Evolutionary conservation across 2,329 filamentous ascomycete species (phyloP), one percentile per base, ranked within the genome.

Genomic region (Westerdykella aurantiaca): DNA sequence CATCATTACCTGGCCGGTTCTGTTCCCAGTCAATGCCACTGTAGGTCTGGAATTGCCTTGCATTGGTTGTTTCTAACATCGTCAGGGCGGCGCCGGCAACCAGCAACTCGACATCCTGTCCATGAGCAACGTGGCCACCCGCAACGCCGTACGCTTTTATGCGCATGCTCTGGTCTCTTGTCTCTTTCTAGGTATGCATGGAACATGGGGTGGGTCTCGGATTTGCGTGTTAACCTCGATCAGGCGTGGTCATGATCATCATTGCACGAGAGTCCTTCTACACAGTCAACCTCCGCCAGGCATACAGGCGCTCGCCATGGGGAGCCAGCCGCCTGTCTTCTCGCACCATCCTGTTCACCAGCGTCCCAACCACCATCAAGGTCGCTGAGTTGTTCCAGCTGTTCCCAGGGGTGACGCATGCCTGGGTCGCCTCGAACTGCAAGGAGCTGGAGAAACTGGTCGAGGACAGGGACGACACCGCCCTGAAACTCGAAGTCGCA

Each of bases 271-370:
- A 76, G 51, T 69, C 69, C 9, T 64, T 76, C 52, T 72, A 63
- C 44, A 61, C 70, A n/a, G 68, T 75, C 51, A 73, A 73, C 37
- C 58, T 73, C 5, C 68, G 73, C 31, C 72, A 75, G 53, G 72
- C 72, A 13, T 73, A 71, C 48, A 68, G 72, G 17, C 58, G 72
- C 10, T 70, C 70, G 17, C 68, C 70, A 12, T 63, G 60, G 42
- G 67, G 71, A 39, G 64, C 71, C 40, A 69, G 67, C 38, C 69
- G 69, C 37, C 52, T 75, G 9, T 75, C 73, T 3, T 64, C 72
- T 23, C 64, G 67, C 43, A 75, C 72, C 5, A 72, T 75, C 13
- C 58, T 76, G 4, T 75, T 73, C 55, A 66, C 72, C 48, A 71
- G 69, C 34, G 72, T 73, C 0, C 72, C 72, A 13, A 67, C 67